phyloP scores from a whole-genome alignment of 306 rosid species.

The Citrullus mucosospermus region DNA sequence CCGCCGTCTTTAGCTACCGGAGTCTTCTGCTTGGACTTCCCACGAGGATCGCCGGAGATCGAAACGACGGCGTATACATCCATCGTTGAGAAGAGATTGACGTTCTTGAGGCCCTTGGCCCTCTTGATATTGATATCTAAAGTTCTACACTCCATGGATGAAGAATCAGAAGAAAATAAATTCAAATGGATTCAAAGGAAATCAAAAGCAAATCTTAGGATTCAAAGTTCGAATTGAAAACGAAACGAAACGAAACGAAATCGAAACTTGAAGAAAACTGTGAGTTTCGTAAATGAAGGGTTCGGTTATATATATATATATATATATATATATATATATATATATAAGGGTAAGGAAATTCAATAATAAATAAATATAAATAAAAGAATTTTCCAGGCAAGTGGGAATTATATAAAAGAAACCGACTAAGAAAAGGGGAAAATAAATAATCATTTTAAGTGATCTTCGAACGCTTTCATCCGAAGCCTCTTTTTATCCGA shows the following conservation, averaged over 20 bases:
- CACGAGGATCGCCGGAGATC: constrained; percentile 19
- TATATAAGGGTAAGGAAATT: background rate
- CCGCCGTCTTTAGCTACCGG: constrained; percentile 29
- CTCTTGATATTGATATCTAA: constrained; percentile 22
- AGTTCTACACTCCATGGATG: constrained; percentile 27
- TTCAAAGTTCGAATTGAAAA: background rate
- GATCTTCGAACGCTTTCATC: background rate
- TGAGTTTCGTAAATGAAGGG: background rate
- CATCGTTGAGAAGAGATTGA: constrained; percentile 38
- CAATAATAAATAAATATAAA: background rate
- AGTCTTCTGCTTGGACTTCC: constrained; percentile 16
- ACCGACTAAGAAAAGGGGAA: background rate
- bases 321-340: background rate
- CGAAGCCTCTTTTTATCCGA: background rate
- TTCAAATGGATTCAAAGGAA: background rate
- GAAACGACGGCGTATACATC: constrained; percentile 42
- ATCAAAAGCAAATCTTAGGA: background rate
- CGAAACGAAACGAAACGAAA: background rate
- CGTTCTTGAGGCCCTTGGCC: constrained; percentile 30
- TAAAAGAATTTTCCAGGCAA: background rate
- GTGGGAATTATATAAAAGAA: background rate
- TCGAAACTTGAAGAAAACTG: background rate
- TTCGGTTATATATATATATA: background rate
- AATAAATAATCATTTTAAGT: too few relatives aligned
- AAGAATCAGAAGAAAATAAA: background rate